A percentile compares a stretch with the other conserved stretches of the same genome.
Evolutionary conservation across 805 yeast genomes (phyloP).

Genomic region (Saccharomycopsis sp.): DNA sequence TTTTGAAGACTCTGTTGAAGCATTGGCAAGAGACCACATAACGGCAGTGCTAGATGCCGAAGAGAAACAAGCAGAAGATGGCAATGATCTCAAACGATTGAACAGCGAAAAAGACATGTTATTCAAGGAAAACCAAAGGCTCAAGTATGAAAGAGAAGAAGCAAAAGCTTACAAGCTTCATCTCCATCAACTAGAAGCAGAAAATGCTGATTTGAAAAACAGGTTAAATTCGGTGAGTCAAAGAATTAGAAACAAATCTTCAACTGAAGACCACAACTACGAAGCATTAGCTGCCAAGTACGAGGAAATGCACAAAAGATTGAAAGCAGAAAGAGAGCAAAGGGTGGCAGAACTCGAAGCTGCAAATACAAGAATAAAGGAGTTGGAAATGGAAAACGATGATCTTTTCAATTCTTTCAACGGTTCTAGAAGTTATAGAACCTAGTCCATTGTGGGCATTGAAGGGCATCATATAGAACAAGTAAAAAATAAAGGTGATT

Average conservation of each 20-base stretch:
- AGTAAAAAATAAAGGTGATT: constrained; percentile 46
- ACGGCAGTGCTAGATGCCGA: constrained; percentile 5
- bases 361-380: constrained; percentile 41
- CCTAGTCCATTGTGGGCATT: constrained; percentile 25
- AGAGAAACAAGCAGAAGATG: constrained; percentile 8
- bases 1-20: constrained; percentile 10
- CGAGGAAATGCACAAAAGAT: constrained; percentile 52
- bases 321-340: constrained; percentile 67
- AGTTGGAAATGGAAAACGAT: constrained; percentile 48
- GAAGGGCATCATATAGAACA: constrained; percentile 29
- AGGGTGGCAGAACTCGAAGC: constrained; percentile 52
- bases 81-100: constrained; percentile 2
- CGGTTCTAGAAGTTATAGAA: constrained; percentile 1
- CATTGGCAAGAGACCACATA: constrained; percentile 6
- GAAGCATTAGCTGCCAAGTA: constrained; percentile 39
- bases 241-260: neutral
- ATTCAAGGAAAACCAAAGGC: neutral
- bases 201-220: neutral
- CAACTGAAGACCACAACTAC: constrained; percentile 9
- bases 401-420: constrained; percentile 26
- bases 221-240: neutral
- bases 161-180: neutral
- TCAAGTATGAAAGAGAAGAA: neutral
- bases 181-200: neutral
- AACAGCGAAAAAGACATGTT: neutral